phyloP scores from a whole-genome alignment of 257 asterid genomes.

The Phtheirospermum japonicum region DNA sequence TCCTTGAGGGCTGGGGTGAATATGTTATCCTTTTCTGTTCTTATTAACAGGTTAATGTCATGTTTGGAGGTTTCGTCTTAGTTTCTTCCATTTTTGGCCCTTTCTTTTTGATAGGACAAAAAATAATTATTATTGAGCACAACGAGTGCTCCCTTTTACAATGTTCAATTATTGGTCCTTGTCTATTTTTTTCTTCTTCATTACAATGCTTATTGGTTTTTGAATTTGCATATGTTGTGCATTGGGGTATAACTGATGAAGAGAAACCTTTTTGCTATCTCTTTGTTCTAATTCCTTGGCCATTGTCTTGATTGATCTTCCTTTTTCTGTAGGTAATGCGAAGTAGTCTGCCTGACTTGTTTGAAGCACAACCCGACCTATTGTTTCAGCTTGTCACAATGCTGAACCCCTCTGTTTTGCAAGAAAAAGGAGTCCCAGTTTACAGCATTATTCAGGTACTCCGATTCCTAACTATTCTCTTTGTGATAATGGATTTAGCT shows the following conservation, averaged over 20 bases:
- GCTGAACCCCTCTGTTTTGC: constrained; percentile 89
- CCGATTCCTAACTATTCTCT: constrained; percentile 11
- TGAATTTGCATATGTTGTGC: not conserved
- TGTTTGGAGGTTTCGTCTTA: not conserved
- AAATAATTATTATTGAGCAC: too few species aligned
- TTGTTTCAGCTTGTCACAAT: constrained; percentile 94
- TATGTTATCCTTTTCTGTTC: constrained; percentile 6
- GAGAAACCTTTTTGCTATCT: constrained; percentile 4
- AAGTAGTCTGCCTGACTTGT: constrained; percentile 84
- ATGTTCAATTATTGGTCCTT: constrained; percentile 5
- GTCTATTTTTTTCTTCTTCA: not conserved
- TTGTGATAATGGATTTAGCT: constrained; percentile 14
- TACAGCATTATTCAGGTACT: constrained; percentile 84
- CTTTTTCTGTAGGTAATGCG: constrained; percentile 67
- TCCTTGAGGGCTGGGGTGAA: constrained; percentile 17
- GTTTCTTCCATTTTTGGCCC: not conserved
- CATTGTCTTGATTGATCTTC: constrained; percentile 11
- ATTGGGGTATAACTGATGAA: constrained; percentile 17
- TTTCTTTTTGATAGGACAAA: not conserved
- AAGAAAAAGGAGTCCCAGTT: constrained; percentile 88
- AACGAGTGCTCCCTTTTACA: too few species aligned
- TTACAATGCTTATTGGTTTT: not conserved
- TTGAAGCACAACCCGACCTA: constrained; percentile 94
- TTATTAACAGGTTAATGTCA: not conserved
- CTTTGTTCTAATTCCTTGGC: constrained; percentile 20